Conservation (phyloP, 2,329 filamentous ascomycete species). For the Botrytis squamosa region DNA sequence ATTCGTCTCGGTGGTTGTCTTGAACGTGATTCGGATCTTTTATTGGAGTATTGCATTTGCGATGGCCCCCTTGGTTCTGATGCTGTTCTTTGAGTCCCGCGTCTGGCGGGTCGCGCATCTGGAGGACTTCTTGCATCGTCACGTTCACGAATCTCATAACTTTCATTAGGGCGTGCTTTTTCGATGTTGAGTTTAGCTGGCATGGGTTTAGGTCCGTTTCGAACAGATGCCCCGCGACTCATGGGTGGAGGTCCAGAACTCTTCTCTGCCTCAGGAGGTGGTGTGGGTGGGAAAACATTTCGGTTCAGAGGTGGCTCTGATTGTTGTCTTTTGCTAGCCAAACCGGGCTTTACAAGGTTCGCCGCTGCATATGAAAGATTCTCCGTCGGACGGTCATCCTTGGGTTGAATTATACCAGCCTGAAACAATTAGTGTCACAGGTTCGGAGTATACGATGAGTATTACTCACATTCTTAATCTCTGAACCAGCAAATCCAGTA, state of each 20-base stretch:
- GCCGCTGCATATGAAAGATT: slow-evolving; percentile 89
- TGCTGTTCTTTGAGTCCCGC: slow-evolving; percentile 49
- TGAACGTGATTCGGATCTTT: slow-evolving; percentile 34
- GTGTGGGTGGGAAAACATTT: slow-evolving; percentile 95
- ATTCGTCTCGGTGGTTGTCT: slow-evolving; percentile 27
- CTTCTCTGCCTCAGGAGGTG: slow-evolving; percentile 85
- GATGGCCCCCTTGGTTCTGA: slow-evolving; percentile 51
- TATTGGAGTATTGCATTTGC: slow-evolving; percentile 38
- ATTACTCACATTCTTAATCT: slow-evolving; percentile 67
- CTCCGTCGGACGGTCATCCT: slow-evolving; percentile 79
- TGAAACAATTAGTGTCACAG: slow-evolving; percentile 36
- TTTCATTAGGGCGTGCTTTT: slow-evolving; percentile 49
- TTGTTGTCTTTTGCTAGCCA: slow-evolving; percentile 78
- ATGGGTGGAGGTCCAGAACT: slow-evolving; percentile 40
- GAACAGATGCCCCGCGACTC: slow-evolving; percentile 59
- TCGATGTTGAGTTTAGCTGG: slow-evolving; percentile 64
- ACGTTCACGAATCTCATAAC: slow-evolving; percentile 37
- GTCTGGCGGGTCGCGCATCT: slow-evolving; percentile 31
- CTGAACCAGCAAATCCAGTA: slow-evolving; percentile 76
- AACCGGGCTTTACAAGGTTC: slow-evolving; percentile 84
- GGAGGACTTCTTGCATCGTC: slow-evolving; percentile 40
- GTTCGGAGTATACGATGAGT: slow-evolving; percentile 18
- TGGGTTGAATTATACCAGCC: slow-evolving; percentile 53
- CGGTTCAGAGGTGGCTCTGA: slow-evolving; percentile 78
- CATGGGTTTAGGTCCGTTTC: slow-evolving; percentile 59